Evolutionary conservation across 2,329 filamentous ascomycete genomes (phyloP), one percentile per base, ranked within the genome.

Genomic region (Phyllachora maydis): DNA sequence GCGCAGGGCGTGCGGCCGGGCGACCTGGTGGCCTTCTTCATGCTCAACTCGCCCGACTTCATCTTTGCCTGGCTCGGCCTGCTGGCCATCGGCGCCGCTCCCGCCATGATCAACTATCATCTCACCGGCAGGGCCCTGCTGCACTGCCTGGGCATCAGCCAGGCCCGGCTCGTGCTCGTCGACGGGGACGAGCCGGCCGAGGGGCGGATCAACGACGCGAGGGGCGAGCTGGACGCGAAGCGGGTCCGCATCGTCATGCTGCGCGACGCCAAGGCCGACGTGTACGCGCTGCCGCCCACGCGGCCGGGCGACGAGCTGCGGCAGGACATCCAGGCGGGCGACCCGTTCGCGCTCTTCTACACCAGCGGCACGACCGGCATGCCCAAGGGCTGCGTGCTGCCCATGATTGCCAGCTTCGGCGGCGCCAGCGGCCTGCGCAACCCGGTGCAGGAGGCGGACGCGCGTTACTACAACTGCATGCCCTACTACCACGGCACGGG

Each of bases 381-480:
- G 32, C 74, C 76, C 8, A 83, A 83, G 42, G 75, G 67, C 1
- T 72, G 68, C 33, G 42, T 57, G 0, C 67, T 76, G 33, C 63
- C 63, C 11, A 55, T 59, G 6, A 43, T 50, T 3, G 52, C 47
- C 11, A 42, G 39, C 0, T 30, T 29, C 14, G 43, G 25, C 2
- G 32, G 24, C 27, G 43, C 11, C 35, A 29, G 22, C 33, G 42
- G 15, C 24, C 38, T 31, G 26, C 40, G 20, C 31, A 45, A 34
- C 26, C 24, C 30, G 11, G 38, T 45, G 26, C 23, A 36, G 13
- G 28, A 37, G 26, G 30, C 50, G 30, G 31, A 40, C 22, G 68
- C 78, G 39, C 52, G 69, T 14, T 79, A 69, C 60, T 82, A 81
- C 38, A 62, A 68, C 38, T 76, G 71, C 43, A 82, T 82, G 74